Conservation (phyloP, 345 rosid genomes). For the Syzygium aqueum region DNA sequence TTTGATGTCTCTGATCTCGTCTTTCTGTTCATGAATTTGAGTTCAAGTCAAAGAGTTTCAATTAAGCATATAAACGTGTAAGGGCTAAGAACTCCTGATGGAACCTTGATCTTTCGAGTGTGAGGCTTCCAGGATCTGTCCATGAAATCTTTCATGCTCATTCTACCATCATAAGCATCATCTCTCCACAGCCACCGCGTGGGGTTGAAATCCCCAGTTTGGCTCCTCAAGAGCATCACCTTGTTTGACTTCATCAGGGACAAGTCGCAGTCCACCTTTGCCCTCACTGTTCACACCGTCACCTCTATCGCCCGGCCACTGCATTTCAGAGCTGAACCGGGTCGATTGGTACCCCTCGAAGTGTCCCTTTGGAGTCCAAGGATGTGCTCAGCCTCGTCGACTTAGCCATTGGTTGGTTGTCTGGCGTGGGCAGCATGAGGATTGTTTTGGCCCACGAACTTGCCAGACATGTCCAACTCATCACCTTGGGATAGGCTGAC, state of each 20-base stretch:
- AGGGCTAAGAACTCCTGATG: background rate
- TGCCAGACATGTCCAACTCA: background rate
- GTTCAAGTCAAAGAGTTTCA: background rate
- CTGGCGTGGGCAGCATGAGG: background rate
- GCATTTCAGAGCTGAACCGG: background rate
- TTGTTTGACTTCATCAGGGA: background rate
- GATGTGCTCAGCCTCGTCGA: background rate
- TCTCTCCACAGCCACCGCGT: background rate
- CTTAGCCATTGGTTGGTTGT: background rate
- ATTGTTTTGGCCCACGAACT: background rate
- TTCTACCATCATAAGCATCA: background rate
- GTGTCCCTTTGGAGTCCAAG: background rate
- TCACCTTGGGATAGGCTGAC: background rate
- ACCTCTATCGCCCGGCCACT: background rate
- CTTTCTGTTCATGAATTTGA: background rate
- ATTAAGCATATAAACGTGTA: background rate
- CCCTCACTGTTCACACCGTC: background rate
- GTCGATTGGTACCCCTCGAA: background rate
- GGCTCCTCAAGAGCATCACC: background rate
- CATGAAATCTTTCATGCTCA: background rate
- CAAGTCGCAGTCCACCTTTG: background rate
- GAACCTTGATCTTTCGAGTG: background rate
- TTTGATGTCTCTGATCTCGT: background rate
- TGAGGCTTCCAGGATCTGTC: background rate
- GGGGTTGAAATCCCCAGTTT: background rate